Percentiles rank a stretch among this genome's conserved stretches.
phyloP scores from a whole-genome alignment of 2,329 filamentous ascomycete species.

The Pseudogymnoascus sp. region DNA sequence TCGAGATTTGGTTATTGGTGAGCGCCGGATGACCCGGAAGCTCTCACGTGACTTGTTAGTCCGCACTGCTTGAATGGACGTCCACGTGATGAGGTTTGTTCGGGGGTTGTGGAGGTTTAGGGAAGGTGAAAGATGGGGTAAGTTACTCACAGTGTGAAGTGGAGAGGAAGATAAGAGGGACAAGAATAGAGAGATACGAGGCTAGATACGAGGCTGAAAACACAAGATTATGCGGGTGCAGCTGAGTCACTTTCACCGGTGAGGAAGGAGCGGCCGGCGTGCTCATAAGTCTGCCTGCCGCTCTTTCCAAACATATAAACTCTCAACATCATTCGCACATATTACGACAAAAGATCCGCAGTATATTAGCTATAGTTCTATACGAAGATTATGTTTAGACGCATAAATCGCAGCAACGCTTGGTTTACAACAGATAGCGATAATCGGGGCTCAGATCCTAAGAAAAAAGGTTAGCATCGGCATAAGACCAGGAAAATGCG shows the following conservation, averaged over 20 bases:
- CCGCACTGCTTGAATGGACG: neutral
- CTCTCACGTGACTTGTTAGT: too few species aligned
- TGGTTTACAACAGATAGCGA: conserved; percentile 23
- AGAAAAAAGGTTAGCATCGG: conserved; percentile 12
- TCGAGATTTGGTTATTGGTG: neutral
- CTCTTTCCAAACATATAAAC: neutral
- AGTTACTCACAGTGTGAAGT: neutral
- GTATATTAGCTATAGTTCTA: neutral
- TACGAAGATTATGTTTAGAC: neutral
- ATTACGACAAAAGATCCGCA: neutral
- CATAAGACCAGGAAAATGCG: neutral
- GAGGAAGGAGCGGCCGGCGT: neutral
- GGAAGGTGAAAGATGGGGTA: neutral
- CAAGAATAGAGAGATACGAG: neutral
- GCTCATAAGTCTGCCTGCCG: neutral
- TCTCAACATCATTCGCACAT: neutral
- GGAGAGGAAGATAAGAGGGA: neutral
- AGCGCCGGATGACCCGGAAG: neutral
- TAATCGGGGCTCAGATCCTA: conserved; percentile 28
- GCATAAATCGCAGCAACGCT: conserved; percentile 4
- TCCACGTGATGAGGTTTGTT: neutral
- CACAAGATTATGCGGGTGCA: neutral
- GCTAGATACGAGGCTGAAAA: neutral
- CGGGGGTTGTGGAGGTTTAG: neutral
- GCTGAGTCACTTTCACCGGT: neutral